These are phyloP conservation scores for Emydomyces testavorans DNA, from an alignment of 2,329 filamentous ascomycete species.

Conservation along the genomic window DNA sequence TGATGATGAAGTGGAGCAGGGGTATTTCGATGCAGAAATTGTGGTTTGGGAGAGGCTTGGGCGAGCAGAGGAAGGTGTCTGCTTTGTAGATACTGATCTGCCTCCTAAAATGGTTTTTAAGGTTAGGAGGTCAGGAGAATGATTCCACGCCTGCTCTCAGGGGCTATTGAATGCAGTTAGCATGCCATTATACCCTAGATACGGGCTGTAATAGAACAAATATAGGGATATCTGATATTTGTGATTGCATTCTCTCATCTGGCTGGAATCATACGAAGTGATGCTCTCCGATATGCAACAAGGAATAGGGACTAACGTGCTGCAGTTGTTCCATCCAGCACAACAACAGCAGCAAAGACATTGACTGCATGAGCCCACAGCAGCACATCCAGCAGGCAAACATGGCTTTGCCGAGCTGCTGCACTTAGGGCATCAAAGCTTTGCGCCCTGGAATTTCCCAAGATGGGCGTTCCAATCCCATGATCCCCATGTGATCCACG, in stretches of 20 bases:
- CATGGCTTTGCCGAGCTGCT: not conserved
- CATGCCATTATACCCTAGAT: too few species aligned
- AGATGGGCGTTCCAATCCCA: not conserved
- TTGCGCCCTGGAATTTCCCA: conserved; percentile 8
- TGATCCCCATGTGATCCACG: conserved; percentile 8
- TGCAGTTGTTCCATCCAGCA: not conserved
- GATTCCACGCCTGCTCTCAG: not conserved
- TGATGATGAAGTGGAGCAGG: conserved; percentile 14
- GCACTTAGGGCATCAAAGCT: not conserved
- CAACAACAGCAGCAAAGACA: conserved; percentile 7
- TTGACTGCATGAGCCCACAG: not conserved
- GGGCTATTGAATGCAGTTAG: too few species aligned
- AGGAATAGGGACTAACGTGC: not conserved
- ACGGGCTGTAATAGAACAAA: too few species aligned
- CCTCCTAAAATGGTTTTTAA: conserved; percentile 33
- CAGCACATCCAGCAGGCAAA: not conserved
- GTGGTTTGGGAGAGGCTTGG: conserved; percentile 39
- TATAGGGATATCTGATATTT: too few species aligned
- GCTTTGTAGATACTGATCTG: conserved; percentile 36
- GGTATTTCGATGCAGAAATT: conserved; percentile 23
- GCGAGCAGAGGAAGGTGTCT: conserved; percentile 35
- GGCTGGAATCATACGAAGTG: not conserved
- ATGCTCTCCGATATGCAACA: not conserved
- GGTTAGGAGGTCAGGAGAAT: conserved; percentile 8
- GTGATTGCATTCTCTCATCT: not conserved